Base-by-base conservation (phyloP, 345 rosid genomes). In the Populus tremula region DNA sequence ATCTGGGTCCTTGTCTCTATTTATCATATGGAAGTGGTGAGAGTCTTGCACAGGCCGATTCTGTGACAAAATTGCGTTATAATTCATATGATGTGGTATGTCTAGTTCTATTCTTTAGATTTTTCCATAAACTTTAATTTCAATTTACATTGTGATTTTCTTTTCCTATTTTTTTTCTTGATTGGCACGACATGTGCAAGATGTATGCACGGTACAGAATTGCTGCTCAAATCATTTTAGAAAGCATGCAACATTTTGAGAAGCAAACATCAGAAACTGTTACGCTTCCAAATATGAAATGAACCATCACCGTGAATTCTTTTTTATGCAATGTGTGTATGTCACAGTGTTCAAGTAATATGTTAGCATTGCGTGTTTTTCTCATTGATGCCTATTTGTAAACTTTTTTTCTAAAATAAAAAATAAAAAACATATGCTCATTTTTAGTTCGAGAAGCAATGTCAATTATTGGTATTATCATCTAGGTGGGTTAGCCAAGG, bases 11-110 rank as follows among this genome's bases (percentile, higher is more conserved):
- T 23, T 88, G 79, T 75, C 84, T 96, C 69, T 86, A 90, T 79
- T 90, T 93, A 76, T 91, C 94, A 25, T 91, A 92, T 86, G 80
- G 88, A 77, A 88, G 98, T 77, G 89, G 97, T 66, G 93, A 90
- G 76, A 90, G 85, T 82, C 80, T 76, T 80, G 79, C 56, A 36
- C 90, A 79, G 81, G 86, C 87, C 53, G 89, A 85, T 82, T 83
- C 86, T 38, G 88, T 89, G 81, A 87, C 86, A 84, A 93, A 90
- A 76, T 82, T 96, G 47, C 86, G 91, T 68, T 93, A 86, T 47
- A 83, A 92, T 79, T 78, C 90, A 69, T 90, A 89, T 85, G 98
- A 93, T 83, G 84, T 82, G 91, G 98, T 93, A 87, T 27, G 88
- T 82, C 75, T 70, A 39, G 23, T 71, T 81, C 78, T 73, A 31